Evolutionary conservation across 1,284 basidiomycete genomes (phyloP).

Genomic region (Marasmius sp.): DNA sequence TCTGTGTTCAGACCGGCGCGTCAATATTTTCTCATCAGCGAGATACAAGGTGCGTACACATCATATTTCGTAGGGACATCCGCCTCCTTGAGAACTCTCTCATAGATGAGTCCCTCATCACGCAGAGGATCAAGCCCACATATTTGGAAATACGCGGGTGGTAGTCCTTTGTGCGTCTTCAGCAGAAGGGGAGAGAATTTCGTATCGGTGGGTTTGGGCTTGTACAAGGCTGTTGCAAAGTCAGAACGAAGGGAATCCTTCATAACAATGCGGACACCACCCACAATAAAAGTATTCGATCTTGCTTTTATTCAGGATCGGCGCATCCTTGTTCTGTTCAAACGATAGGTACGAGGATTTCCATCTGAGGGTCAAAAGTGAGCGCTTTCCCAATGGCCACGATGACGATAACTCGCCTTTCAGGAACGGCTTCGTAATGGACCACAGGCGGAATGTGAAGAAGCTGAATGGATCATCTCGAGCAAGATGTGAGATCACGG

Average conservation of each 20-base stretch:
- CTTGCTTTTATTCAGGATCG: neutral
- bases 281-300: neutral
- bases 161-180: slow-evolving; percentile 5
- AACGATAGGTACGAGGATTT: slow-evolving; percentile 7
- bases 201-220: slow-evolving; percentile 3
- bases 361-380: slow-evolving; percentile 4
- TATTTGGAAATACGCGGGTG: slow-evolving; percentile 10
- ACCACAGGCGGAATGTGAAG: slow-evolving; percentile 9
- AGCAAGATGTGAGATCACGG: slow-evolving; percentile 7
- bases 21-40: neutral
- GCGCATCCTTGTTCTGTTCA: slow-evolving; percentile 12
- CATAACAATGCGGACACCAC: too few relatives aligned
- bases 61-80: slow-evolving; percentile 7
- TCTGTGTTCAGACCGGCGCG: neutral
- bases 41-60: slow-evolving; percentile 4
- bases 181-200: slow-evolving; percentile 8
- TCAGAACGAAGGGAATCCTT: neutral
- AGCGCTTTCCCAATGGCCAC: neutral
- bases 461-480: slow-evolving; percentile 13
- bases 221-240: neutral
- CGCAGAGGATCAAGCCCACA: slow-evolving; percentile 15
- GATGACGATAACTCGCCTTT: slow-evolving; percentile 2
- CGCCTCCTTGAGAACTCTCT: slow-evolving; percentile 7
- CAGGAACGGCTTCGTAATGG: slow-evolving; percentile 7
- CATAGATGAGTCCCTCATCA: slow-evolving; percentile 13